These are phyloP conservation scores for Auricularia auricula-judae DNA, from an alignment of 768 basidiomycete genomes.

Conservation along the genomic window DNA sequence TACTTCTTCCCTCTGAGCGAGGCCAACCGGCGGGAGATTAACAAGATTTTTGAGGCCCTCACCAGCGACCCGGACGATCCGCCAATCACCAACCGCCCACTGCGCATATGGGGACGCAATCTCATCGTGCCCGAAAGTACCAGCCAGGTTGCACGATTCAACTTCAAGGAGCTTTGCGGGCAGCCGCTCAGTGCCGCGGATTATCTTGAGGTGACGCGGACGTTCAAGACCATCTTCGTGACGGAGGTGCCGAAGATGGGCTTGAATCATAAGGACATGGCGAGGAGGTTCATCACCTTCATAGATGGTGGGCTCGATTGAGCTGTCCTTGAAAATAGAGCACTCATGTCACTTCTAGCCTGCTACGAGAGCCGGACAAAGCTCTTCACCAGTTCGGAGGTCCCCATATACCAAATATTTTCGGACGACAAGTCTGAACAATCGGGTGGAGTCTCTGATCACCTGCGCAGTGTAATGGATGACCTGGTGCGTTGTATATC, in stretches of 20 bases:
- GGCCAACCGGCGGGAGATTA: conserved; percentile 56
- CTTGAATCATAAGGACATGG: conserved; percentile 77
- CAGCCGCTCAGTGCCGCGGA: conserved; percentile 88
- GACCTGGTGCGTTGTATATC: conserved; percentile 54
- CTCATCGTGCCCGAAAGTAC: conserved; percentile 73
- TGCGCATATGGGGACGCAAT: conserved; percentile 87
- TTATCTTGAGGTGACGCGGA: conserved; percentile 86
- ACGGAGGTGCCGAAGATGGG: conserved; percentile 83
- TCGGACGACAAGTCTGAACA: conserved; percentile 43
- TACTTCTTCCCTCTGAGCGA: conserved; percentile 76
- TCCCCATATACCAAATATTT: conserved; percentile 84
- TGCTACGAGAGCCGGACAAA: conserved; percentile 95
- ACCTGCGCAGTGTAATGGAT: conserved; percentile 91
- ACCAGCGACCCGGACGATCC: conserved; percentile 46
- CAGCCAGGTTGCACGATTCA: conserved; percentile 70
- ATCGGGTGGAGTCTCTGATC: conserved; percentile 45
- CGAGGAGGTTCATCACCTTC: conserved; percentile 93
- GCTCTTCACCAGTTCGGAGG: conserved; percentile 85
- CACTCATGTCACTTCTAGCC: conserved; percentile 29
- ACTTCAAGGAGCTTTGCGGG: conserved; percentile 78
- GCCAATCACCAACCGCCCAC: conserved; percentile 45
- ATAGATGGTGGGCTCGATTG: conserved; percentile 59
- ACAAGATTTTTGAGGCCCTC: conserved; percentile 74
- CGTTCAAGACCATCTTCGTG: conserved; percentile 81
- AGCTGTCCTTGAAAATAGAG: not conserved